Conservation (phyloP, 164 flowering plant species). For the Sedum album region DNA sequence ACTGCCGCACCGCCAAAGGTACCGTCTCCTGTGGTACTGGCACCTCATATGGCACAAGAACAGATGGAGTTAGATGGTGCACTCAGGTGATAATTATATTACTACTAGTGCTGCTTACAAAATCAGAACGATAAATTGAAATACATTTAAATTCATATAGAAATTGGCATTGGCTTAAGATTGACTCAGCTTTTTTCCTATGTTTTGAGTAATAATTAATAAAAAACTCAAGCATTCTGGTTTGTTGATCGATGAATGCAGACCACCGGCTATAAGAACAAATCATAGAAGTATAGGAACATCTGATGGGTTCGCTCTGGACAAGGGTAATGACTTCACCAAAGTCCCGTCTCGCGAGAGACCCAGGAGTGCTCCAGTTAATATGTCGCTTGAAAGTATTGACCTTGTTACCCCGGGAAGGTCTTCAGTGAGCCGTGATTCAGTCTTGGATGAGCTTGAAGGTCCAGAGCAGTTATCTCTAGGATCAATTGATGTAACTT, state of each 20-base stretch:
- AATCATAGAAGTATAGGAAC: constrained; percentile 6
- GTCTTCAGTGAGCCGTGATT: constrained; percentile 1
- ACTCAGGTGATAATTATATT: neutral
- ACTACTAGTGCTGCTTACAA: neutral
- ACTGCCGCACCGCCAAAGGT: constrained; percentile 6
- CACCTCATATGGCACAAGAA: constrained; percentile 12
- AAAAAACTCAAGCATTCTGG: neutral
- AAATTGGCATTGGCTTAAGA: too few species aligned
- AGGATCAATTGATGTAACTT: constrained; percentile 7
- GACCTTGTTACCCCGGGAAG: neutral
- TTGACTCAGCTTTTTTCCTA: too few species aligned
- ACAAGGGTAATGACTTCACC: neutral
- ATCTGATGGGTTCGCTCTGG: neutral
- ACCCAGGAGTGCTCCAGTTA: constrained; percentile 6
- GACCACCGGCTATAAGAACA: neutral
- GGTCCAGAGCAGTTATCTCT: neutral
- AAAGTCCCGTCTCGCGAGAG: constrained; percentile 4
- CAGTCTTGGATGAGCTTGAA: neutral
- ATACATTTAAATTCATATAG: too few species aligned
- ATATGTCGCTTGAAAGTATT: constrained; percentile 7
- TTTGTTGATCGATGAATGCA: neutral
- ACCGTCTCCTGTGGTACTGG: constrained; percentile 8
- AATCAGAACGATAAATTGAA: too few species aligned
- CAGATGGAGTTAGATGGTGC: constrained; percentile 11
- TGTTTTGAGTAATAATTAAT: too few species aligned